Conservation (phyloP, 768 basidiomycete species). For the Tylopilus cervinicoccineus region DNA sequence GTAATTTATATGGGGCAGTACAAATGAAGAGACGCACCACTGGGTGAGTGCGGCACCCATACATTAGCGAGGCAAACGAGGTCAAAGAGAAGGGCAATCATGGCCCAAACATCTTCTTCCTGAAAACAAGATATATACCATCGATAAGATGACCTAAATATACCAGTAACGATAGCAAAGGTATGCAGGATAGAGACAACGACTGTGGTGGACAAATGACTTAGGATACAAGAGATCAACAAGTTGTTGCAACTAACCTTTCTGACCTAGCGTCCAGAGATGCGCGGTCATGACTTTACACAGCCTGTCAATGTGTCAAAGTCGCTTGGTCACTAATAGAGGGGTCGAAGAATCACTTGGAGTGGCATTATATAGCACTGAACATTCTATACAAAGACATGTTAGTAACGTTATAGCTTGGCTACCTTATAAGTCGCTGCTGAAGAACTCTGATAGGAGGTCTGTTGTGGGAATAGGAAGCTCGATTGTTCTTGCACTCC, state of each 20-base stretch:
- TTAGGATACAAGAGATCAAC: background rate
- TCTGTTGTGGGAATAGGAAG: background rate
- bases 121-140: slow-evolving; percentile 1
- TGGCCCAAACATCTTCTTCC: slow-evolving; percentile 6
- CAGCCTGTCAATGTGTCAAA: too few relatives aligned
- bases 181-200: background rate
- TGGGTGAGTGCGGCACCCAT: background rate
- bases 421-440: too few relatives aligned
- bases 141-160: slow-evolving; percentile 3
- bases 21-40: background rate
- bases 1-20: background rate
- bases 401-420: background rate
- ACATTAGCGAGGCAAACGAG: background rate
- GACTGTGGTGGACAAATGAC: background rate
- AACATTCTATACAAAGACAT: background rate
- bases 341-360: background rate
- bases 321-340: too few relatives aligned
- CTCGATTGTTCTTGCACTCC: too few relatives aligned
- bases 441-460: background rate
- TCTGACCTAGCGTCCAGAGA: background rate
- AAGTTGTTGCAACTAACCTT: background rate
- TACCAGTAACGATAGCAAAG: background rate
- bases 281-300: background rate
- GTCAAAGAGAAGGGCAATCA: background rate
- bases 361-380: background rate